Base-by-base conservation (phyloP, 352 stramenopile genomes). In the Pythium volutum region DNA sequence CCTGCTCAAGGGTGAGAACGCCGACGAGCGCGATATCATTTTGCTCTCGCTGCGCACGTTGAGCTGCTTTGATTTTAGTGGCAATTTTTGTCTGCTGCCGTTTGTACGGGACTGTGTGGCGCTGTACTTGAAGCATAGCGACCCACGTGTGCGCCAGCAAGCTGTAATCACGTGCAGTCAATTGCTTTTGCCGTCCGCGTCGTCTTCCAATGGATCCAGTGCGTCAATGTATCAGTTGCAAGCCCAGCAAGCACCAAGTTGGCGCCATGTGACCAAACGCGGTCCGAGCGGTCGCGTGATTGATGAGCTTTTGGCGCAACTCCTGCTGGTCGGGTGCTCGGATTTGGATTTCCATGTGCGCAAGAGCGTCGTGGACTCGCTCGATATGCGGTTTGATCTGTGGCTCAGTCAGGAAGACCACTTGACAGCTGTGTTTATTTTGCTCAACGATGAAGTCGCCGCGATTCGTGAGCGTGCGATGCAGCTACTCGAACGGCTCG, bases 81-180 rank as follows among this genome's bases (percentile, higher is more conserved):
- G 89, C 14, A 93, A 81, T n/a, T 95, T 98, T 47, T 96, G 90
- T 50, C 69, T 99, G 8, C 68, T 99, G 41, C 96, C 96, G 9
- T 98, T 99, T 73, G 88, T 98, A 15, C 82, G 93, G 20, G 89
- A 99, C 66, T 96, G 97, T 29, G 93, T 98, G 34, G 75, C 89
- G 2, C 64, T 90, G 33, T 99, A 98, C 64, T 71, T 99, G 29
- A 88, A 82, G 31, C 94, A 98, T 59, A 76, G 84, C 7, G 91
- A 97, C 27, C 76, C 76, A 20, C 81, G 88, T 38, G 91, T 99
- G 36, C 79, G 97, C 15, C 87, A 96, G 57, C 92, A 98, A 72
- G 86, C 88, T 2, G 86, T 94, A 4, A 72, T 92, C 34, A 93
- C 86, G 0, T 95, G 86, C 57, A 88, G 76, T 43, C 89, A 93